A percentile compares a stretch with the other conserved stretches of the same genome.
Conservation (phyloP, 2,329 filamentous ascomycete genomes). For the Trichophyton benhamiae region DNA sequence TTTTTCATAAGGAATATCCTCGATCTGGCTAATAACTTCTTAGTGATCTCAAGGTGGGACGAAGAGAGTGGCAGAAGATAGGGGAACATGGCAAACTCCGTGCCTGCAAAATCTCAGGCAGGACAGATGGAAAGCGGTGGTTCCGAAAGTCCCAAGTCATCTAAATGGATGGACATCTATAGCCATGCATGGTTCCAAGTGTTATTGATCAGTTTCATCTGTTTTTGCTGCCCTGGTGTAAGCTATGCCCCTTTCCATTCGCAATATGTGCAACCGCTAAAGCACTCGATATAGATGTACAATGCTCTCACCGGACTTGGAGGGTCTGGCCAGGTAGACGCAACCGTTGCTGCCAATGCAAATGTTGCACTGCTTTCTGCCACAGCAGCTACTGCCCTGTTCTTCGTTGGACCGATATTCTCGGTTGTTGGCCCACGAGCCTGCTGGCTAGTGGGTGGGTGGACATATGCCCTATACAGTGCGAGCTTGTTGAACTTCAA, state of each 20-base stretch:
- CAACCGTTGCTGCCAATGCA: constrained; percentile 36
- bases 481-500: constrained; percentile 36
- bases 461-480: constrained; percentile 38
- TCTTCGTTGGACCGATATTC: constrained; percentile 36
- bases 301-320: constrained; percentile 37
- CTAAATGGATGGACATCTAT: constrained; percentile 20
- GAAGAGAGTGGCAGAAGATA: neutral
- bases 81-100: neutral
- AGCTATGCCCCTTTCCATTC: constrained; percentile 15
- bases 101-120: neutral
- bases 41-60: neutral
- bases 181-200: constrained; percentile 39
- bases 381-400: constrained; percentile 34
- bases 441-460: constrained; percentile 35
- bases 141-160: neutral
- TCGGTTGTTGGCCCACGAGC: constrained; percentile 32
- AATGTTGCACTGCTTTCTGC: constrained; percentile 35
- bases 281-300: constrained; percentile 31
- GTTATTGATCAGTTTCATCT: constrained; percentile 38
- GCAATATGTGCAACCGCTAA: neutral
- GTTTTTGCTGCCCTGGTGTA: constrained; percentile 38
- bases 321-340: constrained; percentile 36
- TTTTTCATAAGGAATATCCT: too few species aligned
- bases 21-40: too few species aligned
- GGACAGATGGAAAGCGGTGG: neutral